Evolutionary conservation across 1,284 basidiomycete genomes (phyloP).

Genomic region (Phlebopus sp.): DNA sequence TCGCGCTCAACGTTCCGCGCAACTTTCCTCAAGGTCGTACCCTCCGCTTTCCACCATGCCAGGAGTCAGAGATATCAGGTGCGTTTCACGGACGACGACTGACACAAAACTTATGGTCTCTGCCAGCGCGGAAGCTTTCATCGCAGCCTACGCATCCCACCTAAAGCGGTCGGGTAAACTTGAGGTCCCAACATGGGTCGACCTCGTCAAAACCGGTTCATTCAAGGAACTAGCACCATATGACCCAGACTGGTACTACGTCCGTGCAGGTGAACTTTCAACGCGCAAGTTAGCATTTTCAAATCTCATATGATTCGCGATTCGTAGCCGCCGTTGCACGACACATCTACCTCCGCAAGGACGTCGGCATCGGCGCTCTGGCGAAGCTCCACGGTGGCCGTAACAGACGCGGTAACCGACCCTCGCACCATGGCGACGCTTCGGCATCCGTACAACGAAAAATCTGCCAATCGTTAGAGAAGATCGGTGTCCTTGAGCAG

Average conservation of each 20-base stretch:
- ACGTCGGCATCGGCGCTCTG: conserved; percentile 95
- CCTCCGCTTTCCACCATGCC: conserved; percentile 66
- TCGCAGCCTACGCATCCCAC: conserved; percentile 89
- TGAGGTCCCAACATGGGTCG: conserved; percentile 98
- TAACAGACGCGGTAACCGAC: conserved; percentile 92
- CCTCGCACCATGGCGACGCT: conserved; percentile 90
- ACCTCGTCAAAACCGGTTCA: conserved; percentile 97
- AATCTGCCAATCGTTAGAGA: conserved; percentile 95
- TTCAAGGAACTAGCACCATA: conserved; percentile 99
- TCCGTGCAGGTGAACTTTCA: conserved; percentile 77
- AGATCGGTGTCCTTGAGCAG: conserved; percentile 97
- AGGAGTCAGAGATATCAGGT: conserved; percentile 91
- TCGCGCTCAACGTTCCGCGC: conserved; percentile 44
- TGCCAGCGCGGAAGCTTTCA: conserved; percentile 84
- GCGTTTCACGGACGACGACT: conserved; percentile 25
- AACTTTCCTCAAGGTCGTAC: conserved; percentile 42
- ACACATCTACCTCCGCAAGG: conserved; percentile 99
- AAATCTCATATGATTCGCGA: neutral
- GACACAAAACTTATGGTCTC: conserved; percentile 1
- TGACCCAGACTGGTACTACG: conserved; percentile 99
- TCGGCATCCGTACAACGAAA: conserved; percentile 89
- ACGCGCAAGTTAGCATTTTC: conserved; percentile 1
- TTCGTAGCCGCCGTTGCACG: conserved; percentile 88
- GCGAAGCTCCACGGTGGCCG: conserved; percentile 97
- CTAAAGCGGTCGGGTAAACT: conserved; percentile 96